phyloP scores from a whole-genome alignment of 495 filamentous ascomycete genomes.

The Aspergillus diversus region DNA sequence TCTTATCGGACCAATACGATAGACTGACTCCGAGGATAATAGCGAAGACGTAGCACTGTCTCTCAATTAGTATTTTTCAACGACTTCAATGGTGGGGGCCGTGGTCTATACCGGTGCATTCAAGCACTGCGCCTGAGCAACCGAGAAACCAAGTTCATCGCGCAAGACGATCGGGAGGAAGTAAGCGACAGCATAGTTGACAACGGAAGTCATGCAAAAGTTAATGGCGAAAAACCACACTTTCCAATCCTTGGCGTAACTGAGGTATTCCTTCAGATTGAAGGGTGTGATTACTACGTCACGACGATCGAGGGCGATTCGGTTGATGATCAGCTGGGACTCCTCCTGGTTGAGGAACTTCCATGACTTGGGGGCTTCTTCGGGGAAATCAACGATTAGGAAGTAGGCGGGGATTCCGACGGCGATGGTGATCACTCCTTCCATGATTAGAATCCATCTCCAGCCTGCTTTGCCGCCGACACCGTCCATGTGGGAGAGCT shows the following conservation, averaged over 20 bases:
- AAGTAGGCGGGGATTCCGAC: not conserved
- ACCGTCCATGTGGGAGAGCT: not conserved
- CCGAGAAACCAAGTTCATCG: conserved; percentile 63
- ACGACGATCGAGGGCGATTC: conserved; percentile 54
- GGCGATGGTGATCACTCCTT: conserved; percentile 4
- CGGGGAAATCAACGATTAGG: conserved; percentile 46
- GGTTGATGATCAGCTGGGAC: conserved; percentile 49
- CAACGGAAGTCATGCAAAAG: conserved; percentile 52
- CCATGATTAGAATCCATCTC: conserved; percentile 1
- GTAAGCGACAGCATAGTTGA: conserved; percentile 61
- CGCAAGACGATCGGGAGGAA: conserved; percentile 67
- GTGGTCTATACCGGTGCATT: conserved; percentile 59
- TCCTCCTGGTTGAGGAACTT: conserved; percentile 48
- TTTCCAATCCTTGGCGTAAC: conserved; percentile 49
- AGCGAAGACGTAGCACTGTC: conserved; percentile 16
- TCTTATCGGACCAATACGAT: not conserved
- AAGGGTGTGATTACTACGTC: conserved; percentile 51
- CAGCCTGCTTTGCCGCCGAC: not conserved
- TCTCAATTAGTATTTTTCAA: too few relatives aligned
- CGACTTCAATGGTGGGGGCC: too few relatives aligned
- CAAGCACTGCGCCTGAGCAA: conserved; percentile 57
- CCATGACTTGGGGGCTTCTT: conserved; percentile 45
- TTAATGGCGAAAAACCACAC: conserved; percentile 56
- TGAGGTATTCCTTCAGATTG: conserved; percentile 41
- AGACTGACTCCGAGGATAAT: not conserved